Conservation (phyloP, 768 basidiomycete species). For the Glaciozyma antarctica region DNA sequence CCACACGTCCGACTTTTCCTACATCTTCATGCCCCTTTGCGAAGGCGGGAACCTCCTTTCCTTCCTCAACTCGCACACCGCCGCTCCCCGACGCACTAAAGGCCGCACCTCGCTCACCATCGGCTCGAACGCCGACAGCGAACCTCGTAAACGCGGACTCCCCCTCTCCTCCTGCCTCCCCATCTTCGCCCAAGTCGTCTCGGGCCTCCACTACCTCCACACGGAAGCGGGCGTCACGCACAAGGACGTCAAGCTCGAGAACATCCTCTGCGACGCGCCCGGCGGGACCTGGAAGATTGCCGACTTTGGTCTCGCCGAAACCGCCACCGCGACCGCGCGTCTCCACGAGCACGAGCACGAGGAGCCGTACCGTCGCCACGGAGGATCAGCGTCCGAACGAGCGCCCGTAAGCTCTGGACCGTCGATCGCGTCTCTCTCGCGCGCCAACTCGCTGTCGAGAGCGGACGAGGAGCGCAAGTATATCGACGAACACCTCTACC, state of each 20-base stretch:
- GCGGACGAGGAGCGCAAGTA: background rate
- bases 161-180: slow-evolving; percentile 4
- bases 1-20: slow-evolving; percentile 57
- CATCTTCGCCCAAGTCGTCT: slow-evolving; percentile 75
- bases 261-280: slow-evolving; percentile 51
- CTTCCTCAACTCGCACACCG: slow-evolving; percentile 46
- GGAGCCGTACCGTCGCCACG: background rate
- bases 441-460: slow-evolving; percentile 12
- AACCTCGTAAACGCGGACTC: background rate
- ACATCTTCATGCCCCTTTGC: slow-evolving; percentile 72
- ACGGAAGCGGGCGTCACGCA: slow-evolving; percentile 68
- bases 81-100: slow-evolving; percentile 54
- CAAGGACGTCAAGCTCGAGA: slow-evolving; percentile 93
- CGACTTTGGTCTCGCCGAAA: slow-evolving; percentile 72
- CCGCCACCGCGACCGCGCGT: slow-evolving; percentile 49
- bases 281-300: slow-evolving; percentile 58
- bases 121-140: background rate
- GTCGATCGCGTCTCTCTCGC: slow-evolving; percentile 24
- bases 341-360: slow-evolving; percentile 5
- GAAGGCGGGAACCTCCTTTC: slow-evolving; percentile 77
- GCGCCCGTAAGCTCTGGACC: background rate
- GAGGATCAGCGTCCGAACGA: slow-evolving; percentile 1
- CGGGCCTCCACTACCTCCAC: slow-evolving; percentile 74
- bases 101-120: background rate
- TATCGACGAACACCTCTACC: slow-evolving; percentile 15